These are phyloP conservation scores for Chrysanthemum seticuspe DNA, from an alignment of 129 eudicot species.

Conservation along the genomic window DNA sequence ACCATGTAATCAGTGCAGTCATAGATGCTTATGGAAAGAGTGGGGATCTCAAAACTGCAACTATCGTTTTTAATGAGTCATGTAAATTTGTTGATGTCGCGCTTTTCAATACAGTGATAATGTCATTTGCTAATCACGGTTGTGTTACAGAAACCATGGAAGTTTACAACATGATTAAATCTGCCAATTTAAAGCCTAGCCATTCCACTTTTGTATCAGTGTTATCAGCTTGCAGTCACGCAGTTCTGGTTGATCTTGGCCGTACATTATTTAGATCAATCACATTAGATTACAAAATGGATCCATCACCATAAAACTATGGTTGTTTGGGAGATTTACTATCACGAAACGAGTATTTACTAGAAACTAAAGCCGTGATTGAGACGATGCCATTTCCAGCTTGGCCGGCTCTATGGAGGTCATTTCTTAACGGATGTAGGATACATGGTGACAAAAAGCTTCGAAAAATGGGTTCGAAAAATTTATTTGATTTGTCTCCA, in stretches of 20 bases:
- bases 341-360: slow-evolving; percentile 40
- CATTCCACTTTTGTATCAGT: slow-evolving; percentile 45
- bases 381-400: slow-evolving; percentile 32
- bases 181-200: slow-evolving; percentile 33
- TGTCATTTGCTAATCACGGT: slow-evolving; percentile 42
- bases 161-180: slow-evolving; percentile 35
- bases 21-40: too few species aligned
- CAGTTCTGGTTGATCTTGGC: slow-evolving; percentile 41
- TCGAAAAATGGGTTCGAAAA: slow-evolving; percentile 25
- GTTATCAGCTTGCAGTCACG: slow-evolving; percentile 43
- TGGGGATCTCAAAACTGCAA: slow-evolving; percentile 33
- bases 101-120: slow-evolving; percentile 40
- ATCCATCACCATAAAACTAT: slow-evolving; percentile 36
- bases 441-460: slow-evolving; percentile 36
- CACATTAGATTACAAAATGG: slow-evolving; percentile 31
- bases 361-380: slow-evolving; percentile 31
- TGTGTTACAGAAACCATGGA: slow-evolving; percentile 33
- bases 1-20: slow-evolving; percentile 12
- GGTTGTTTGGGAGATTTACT: slow-evolving; percentile 45
- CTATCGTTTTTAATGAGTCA: slow-evolving; percentile 23
- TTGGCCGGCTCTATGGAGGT: slow-evolving; percentile 51
- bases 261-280: slow-evolving; percentile 40
- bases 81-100: slow-evolving; percentile 31
- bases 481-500: slow-evolving; percentile 31
- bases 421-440: slow-evolving; percentile 49